Evolutionary conservation across 441 rosid species (phyloP), one percentile per base, ranked within the genome.

Genomic region (Gossypium schwendimanii): DNA sequence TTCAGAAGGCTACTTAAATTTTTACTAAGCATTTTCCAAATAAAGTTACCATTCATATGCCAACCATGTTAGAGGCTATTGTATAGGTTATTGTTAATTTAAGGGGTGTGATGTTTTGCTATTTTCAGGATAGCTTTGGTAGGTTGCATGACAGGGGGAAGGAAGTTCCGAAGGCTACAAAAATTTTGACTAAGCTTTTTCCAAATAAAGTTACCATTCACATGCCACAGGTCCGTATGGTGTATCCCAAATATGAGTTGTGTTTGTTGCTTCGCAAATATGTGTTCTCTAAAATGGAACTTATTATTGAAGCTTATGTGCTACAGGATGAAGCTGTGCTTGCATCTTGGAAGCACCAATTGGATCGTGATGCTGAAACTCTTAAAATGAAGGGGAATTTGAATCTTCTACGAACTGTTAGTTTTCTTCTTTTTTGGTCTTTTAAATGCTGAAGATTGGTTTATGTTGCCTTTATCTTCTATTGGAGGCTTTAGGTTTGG

Each of bases 131-230:
- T 82, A 87, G 90, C 77, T 88, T 88, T 80, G 92, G 95, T 77
- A 87, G 93, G 78, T 82, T 88, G 72, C 87, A 86, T 79, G 95
- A 88, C 59, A 83, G 90, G 79, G 95, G 91, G 65, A 90, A 90
- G 82, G 95, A 88, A 81, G 87, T 87, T 74, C 91, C 93, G 1
- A 90, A 87, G 83, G 88, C 87, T 64, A 81, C 90, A 36, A 90
- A 88, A 81, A 78, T 82, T 79, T 80, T 90, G 75, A 75, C 86
- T 6, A 90, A 90, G 84, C 91, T 90, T 80, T 90, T 90, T 77
- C 95, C 90, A 1, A 90, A 90, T 72, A 88, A 88, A 90, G 93
- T 90, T 39, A 84, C 84, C 53, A 85, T 88, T 81, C 91, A 90
- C 78, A 78, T 88, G 91, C 95, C 95, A 53, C 93, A 88, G 90